Evolutionary conservation across 192 early-diverging fungal genomes (phyloP), one percentile per base, ranked within the genome.

Genomic region (Backusella morwellensis): DNA sequence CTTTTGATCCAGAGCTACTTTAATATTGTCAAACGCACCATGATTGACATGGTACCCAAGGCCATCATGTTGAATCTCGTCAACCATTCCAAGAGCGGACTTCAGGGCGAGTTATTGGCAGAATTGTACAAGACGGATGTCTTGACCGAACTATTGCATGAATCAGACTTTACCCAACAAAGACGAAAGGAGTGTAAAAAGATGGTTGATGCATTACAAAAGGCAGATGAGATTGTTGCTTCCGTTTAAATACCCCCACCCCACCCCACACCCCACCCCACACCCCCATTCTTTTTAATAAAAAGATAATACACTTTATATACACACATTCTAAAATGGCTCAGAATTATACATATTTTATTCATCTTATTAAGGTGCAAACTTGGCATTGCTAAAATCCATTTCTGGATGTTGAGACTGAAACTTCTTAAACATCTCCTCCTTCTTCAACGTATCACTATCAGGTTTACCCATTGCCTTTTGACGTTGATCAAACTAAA

Each of bases 1-100:
- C 86, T 99, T 67, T 86, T 98, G 72, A 95, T 99, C 73, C 90
- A 95, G 75, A 99, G 97, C 21, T 99, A 99, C 89, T 99, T 92
- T 82, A 95, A 96, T 83, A 99, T 99, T 87, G 97, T 99, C 71
- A 99, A 99, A 87, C 94, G 97, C 74, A 98, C 97, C 5, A 89
- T 95, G 63, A 91, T 96, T 68, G 98, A 99, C 82, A 92, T 98
- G 88, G 94, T 99, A 0, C 98, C 98, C 67, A 99, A 99, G 83
- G 94, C 97, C 5, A 92, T 99, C 72, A 99, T 99, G 97, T 90
- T 98, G 54, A 98, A 97, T 84, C 87, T 99, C 54, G 98, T 99
- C 12, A 88, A 85, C 75, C 84, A 90, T 76, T 88, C 96, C 41
- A 98, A 95, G 85, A 95, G 98, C 70, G 95, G 95, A 72, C 85